These are phyloP conservation scores for Miamiensis avidus DNA, from an alignment of 169 alveolate genomes.

Conservation along the genomic window DNA sequence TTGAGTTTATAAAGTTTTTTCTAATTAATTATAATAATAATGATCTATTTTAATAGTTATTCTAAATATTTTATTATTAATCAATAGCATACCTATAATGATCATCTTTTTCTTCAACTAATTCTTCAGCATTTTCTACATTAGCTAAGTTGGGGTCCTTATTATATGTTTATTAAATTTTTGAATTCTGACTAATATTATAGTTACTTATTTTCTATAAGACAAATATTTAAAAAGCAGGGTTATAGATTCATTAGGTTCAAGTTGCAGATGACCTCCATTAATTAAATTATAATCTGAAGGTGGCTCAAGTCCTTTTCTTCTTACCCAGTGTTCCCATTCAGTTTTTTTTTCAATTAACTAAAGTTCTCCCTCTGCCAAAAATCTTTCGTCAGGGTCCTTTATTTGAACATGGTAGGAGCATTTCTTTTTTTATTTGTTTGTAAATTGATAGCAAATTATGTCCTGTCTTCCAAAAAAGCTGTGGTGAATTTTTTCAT, in stretches of 20 bases:
- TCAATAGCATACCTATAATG: not conserved
- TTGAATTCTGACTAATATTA: too few relatives aligned
- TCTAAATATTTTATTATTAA: too few relatives aligned
- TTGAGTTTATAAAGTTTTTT: constrained; percentile 19
- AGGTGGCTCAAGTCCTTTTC: constrained; percentile 11
- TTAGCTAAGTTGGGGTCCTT: constrained; percentile 6
- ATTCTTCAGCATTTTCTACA: not conserved
- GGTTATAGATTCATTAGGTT: constrained; percentile 11
- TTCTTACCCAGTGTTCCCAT: constrained; percentile 34
- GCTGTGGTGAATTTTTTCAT: constrained; percentile 16
- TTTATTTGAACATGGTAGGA: constrained; percentile 16
- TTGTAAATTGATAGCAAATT: constrained; percentile 12
- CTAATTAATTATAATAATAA: not conserved
- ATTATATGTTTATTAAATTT: too few relatives aligned
- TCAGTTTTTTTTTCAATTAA: constrained; percentile 26
- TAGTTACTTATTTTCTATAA: not conserved
- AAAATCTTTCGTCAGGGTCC: constrained; percentile 36
- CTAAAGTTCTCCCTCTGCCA: constrained; percentile 23
- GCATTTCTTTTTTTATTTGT: constrained; percentile 1
- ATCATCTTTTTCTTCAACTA: not conserved
- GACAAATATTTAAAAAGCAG: constrained; percentile 7
- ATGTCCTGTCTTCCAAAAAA: constrained; percentile 27
- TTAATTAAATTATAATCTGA: constrained; percentile 6
- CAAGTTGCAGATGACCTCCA: constrained; percentile 5
- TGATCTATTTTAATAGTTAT: not conserved